phyloP scores from a whole-genome alignment of 179 eudicot species.

The Amaranthus tricolor region DNA sequence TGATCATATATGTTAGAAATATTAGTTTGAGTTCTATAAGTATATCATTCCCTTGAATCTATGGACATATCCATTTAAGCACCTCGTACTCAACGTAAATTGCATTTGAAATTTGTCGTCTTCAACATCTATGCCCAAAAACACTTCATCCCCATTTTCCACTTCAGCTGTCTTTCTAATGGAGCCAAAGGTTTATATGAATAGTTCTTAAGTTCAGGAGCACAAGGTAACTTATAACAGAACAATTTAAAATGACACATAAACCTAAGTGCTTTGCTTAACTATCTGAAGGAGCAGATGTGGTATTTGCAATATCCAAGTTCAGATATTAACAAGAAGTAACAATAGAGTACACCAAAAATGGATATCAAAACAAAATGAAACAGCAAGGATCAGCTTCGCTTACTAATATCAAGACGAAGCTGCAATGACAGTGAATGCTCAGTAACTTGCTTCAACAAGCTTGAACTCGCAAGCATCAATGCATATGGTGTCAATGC shows the following conservation, averaged over 20 bases:
- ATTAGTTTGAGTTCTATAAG: neutral
- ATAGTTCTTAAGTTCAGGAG: too few relatives aligned
- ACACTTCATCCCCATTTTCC: too few relatives aligned
- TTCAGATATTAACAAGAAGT: too few relatives aligned
- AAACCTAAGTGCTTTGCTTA: too few relatives aligned
- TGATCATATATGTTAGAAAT: neutral
- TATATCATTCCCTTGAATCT: neutral
- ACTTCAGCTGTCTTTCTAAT: too few relatives aligned
- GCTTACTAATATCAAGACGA: slow-evolving; percentile 89
- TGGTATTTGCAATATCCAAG: too few relatives aligned
- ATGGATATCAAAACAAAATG: neutral
- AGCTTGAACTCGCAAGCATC: slow-evolving; percentile 97
- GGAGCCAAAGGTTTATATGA: too few relatives aligned
- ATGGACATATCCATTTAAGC: neutral
- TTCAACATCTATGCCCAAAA: neutral
- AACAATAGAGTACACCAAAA: too few relatives aligned
- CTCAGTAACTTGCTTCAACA: slow-evolving; percentile 97
- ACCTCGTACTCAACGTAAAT: neutral
- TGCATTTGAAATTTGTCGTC: neutral
- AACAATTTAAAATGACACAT: too few relatives aligned
- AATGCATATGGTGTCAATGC: slow-evolving; percentile 90
- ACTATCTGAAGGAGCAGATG: too few relatives aligned
- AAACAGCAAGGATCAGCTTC: neutral
- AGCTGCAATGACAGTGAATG: slow-evolving; percentile 82
- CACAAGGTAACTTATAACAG: too few relatives aligned